Evolutionary conservation across 176 grass and related monocot genomes (phyloP).

Genomic region (Olyra latifolia): DNA sequence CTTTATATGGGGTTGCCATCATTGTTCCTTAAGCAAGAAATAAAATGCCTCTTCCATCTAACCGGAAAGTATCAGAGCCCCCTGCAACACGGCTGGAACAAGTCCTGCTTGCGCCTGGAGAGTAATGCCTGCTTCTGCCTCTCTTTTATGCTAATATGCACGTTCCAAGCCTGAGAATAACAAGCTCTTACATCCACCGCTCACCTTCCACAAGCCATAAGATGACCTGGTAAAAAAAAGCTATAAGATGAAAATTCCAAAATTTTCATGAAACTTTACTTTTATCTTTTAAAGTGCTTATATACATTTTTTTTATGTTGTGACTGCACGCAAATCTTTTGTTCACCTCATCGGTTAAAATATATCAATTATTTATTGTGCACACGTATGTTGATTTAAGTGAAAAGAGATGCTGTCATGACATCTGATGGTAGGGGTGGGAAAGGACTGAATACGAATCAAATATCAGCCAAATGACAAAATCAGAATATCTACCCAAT

Average conservation of each 20-base stretch:
- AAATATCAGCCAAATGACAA: not conserved
- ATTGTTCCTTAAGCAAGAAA: not conserved
- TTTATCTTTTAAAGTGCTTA: not conserved
- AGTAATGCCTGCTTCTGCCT: not conserved
- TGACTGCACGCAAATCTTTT: not conserved
- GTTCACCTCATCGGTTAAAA: not conserved
- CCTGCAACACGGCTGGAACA: not conserved
- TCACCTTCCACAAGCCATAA: not conserved
- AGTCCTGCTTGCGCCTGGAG: not conserved
- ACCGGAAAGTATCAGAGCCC: not conserved
- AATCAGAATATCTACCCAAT: not conserved
- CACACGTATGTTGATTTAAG: not conserved
- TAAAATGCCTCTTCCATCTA: not conserved
- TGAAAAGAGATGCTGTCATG: not conserved
- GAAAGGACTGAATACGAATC: not conserved
- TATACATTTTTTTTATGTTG: not conserved
- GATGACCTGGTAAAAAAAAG: no score
- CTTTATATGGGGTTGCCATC: not conserved
- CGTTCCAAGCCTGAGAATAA: not conserved
- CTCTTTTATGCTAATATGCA: not conserved
- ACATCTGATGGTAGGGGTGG: not conserved
- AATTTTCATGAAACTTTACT: not conserved
- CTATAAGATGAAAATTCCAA: not conserved
- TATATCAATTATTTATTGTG: not conserved
- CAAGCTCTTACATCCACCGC: not conserved